These are phyloP conservation scores for Rhizopus sp. DNA, from an alignment of 371 early-diverging fungal species.

Conservation along the genomic window DNA sequence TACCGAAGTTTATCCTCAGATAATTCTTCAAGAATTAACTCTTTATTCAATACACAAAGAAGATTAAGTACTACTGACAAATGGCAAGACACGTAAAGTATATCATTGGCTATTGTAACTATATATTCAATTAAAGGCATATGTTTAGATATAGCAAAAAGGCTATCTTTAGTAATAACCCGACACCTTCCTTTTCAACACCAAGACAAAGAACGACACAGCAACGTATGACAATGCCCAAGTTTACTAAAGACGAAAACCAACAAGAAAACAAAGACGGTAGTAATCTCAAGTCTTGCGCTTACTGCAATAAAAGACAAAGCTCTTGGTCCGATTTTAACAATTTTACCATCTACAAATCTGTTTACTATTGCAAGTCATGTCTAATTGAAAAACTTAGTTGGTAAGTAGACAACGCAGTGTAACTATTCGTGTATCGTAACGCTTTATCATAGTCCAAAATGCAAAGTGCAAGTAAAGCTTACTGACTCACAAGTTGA, in stretches of 20 bases:
- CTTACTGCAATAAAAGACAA: constrained; percentile 16
- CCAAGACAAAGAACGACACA: constrained; percentile 12
- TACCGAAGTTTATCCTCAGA: constrained; percentile 12
- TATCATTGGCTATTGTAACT: too few species aligned
- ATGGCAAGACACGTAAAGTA: constrained; percentile 31
- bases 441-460: constrained; percentile 9
- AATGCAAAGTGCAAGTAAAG: constrained; percentile 13
- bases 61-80: constrained; percentile 19
- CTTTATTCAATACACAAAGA: constrained; percentile 15
- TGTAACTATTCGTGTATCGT: not conserved
- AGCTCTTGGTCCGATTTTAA: constrained; percentile 22
- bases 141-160: constrained; percentile 24
- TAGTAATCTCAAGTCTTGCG: constrained; percentile 16
- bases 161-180: constrained; percentile 20
- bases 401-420: constrained; percentile 9
- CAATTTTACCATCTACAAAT: constrained; percentile 19
- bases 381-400: constrained; percentile 14
- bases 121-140: not conserved
- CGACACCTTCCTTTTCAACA: constrained; percentile 4
- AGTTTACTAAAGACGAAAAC: constrained; percentile 9
- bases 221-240: constrained; percentile 18
- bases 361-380: constrained; percentile 22
- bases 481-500: constrained; percentile 8
- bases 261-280: constrained; percentile 4
- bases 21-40: constrained; percentile 4